Evolutionary conservation across 495 filamentous ascomycete genomes (phyloP), one percentile per base, ranked within the genome.

Genomic region (Penicillium diatomitis): DNA sequence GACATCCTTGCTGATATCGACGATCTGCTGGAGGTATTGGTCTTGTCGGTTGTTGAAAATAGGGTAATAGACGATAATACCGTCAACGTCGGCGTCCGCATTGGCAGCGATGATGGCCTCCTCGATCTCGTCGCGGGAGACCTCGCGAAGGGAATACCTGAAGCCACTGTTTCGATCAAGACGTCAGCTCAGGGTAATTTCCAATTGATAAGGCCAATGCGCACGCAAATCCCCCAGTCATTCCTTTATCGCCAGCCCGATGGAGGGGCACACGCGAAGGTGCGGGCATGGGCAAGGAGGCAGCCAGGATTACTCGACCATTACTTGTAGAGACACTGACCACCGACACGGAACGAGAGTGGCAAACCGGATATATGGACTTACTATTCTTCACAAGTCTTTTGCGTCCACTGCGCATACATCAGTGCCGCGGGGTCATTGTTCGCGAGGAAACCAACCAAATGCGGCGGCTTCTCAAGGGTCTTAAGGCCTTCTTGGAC

Each of bases 61-160:
- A 37, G 92, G 92, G 69, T 96, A 98, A 72, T 98, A 98, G 61
- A 97, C 87, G 53, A 98, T 91, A 55, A 97, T 95, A 55, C 92
- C 92, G 67, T 96, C 85, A 48, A 96, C 82, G 8, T 65, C 53
- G 46, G 74, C 56, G 65, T 96, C 89, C 32, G 72, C 66, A 68
- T 98, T 97, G 53, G 92, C 92, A 47, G 70, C 71, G 31, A 94
- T 71, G 57, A 98, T 83, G 45, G 81, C 76, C 50, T 95, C 85
- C 74, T 97, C 92, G 50, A 98, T 82, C 27, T 81, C 77, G 57
- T 96, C 90, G 52, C 89, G 91, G 56, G 84, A 74, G 38, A 96
- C 79, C 61, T 83, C 75, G 47, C 85, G 85, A 42, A 96, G 79
- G 54, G 88, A 79, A 65, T 95, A 98, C 34, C 74, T 71, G 71